These are phyloP conservation scores for Juglanconis sp. DNA, from an alignment of 2,329 filamentous ascomycete genomes.

Conservation along the genomic window DNA sequence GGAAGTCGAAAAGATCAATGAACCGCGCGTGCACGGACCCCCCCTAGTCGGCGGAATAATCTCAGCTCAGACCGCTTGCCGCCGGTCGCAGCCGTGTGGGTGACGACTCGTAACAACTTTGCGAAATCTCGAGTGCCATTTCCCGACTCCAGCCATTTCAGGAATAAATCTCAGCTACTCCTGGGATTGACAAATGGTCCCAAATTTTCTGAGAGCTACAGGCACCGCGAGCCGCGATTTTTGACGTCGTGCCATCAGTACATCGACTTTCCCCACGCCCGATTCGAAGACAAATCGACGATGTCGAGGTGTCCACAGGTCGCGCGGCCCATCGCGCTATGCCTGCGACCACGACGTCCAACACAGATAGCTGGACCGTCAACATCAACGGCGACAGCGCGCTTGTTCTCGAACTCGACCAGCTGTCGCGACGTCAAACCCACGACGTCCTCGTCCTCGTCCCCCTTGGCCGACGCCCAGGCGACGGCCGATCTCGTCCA, in stretches of 20 bases:
- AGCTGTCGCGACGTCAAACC: conserved; percentile 34
- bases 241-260: conserved; percentile 13
- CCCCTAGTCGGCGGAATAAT: too few species aligned
- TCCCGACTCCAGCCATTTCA: not conserved
- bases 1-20: conserved; percentile 14
- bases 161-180: not conserved
- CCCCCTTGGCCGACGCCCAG: conserved; percentile 13
- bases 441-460: conserved; percentile 25
- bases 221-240: conserved; percentile 11
- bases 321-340: conserved; percentile 53
- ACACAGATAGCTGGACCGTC: conserved; percentile 31
- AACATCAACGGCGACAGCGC: conserved; percentile 31
- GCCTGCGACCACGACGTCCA: conserved; percentile 41
- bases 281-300: conserved; percentile 15
- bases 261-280: conserved; percentile 15
- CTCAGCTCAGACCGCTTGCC: not conserved
- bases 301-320: conserved; percentile 62
- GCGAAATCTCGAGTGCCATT: not conserved
- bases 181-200: not conserved
- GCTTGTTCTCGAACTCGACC: conserved; percentile 34
- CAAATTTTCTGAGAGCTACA: conserved; percentile 27
- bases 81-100: not conserved
- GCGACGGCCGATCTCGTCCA: conserved; percentile 22
- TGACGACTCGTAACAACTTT: too few species aligned
- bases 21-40: conserved; percentile 14